Evolutionary conservation across 495 filamentous ascomycete genomes (phyloP).

Genomic region (Trichoderma asperelloides): DNA sequence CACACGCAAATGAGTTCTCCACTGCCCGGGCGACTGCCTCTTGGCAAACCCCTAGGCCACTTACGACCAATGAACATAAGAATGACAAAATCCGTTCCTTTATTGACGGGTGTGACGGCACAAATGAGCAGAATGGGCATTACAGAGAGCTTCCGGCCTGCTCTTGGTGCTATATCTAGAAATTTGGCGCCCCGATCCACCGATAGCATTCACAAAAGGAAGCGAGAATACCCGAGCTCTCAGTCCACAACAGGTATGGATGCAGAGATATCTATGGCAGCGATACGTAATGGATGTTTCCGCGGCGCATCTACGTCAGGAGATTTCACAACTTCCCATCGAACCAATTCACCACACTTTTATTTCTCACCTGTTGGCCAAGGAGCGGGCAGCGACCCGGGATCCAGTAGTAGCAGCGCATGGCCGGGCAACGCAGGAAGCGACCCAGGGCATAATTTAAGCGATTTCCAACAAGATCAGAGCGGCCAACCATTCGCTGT

Average conservation of each 20-base stretch:
- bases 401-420: neutral
- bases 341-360: neutral
- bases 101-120: neutral
- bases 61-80: neutral
- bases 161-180: neutral
- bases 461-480: neutral
- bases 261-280: neutral
- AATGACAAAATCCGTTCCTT: neutral
- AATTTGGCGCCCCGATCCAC: neutral
- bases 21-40: conserved; percentile 27
- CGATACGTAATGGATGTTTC: neutral
- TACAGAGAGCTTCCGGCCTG: neutral
- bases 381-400: neutral
- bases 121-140: neutral
- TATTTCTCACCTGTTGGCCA: neutral
- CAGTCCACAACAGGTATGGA: neutral
- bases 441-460: neutral
- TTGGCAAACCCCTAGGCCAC: conserved; percentile 21
- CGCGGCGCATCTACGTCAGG: neutral
- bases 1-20: conserved; percentile 24
- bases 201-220: neutral
- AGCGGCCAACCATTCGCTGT: neutral
- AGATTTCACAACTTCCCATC: neutral
- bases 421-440: neutral
- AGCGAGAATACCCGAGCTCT: neutral